A percentile compares a stretch with the other conserved stretches of the same genome.
Evolutionary conservation across 148 eudicot genomes (phyloP).

Genomic region (Fallopia convolvulus): DNA sequence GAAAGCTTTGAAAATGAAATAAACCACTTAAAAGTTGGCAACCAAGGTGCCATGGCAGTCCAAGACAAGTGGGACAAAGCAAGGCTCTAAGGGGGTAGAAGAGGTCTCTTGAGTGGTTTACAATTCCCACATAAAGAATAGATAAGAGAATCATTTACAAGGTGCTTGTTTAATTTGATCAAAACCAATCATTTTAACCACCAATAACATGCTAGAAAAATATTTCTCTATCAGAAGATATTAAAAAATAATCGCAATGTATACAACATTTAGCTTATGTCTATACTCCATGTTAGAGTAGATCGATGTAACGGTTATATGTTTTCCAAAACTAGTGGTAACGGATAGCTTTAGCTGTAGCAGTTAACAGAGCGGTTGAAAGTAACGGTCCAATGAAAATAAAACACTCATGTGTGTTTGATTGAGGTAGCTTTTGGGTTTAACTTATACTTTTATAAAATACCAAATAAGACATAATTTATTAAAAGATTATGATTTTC

Average conservation of each 20-base stretch:
- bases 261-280: not conserved
- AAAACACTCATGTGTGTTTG: no score
- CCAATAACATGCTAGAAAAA: slow-evolving; percentile 5
- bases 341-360: no score
- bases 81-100: not conserved
- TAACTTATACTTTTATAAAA: no score
- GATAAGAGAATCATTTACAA: not conserved
- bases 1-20: slow-evolving; percentile 5
- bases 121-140: not conserved
- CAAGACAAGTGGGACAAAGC: slow-evolving; percentile 9
- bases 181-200: not conserved
- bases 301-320: not conserved
- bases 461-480: no score
- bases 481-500: no score
- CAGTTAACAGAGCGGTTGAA: no score
- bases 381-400: no score
- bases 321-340: no score
- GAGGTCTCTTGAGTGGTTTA: slow-evolving; percentile 2
- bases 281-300: not conserved
- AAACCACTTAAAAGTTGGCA: not conserved
- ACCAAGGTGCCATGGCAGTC: not conserved
- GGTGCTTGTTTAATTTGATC: not conserved
- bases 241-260: not conserved
- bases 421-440: no score
- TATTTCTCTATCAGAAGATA: not conserved